Percentiles rank a stretch among this genome's conserved stretches.
Conservation (phyloP, 2,329 filamentous ascomycete species). For the Gaeumannomyces sp. region DNA sequence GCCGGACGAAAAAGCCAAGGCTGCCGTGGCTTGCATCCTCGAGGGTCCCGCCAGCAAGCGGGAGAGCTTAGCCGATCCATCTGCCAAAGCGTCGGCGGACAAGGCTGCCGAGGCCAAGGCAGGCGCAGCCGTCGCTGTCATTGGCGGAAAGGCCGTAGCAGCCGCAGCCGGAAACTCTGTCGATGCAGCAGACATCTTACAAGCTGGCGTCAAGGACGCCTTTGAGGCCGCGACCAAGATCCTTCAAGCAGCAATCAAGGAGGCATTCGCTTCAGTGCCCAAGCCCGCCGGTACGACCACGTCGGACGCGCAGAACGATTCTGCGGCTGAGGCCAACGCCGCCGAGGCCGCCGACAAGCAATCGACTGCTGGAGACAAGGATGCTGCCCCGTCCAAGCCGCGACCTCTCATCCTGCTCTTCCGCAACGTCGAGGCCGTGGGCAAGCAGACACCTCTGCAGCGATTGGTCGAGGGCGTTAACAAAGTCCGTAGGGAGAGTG, state of each 20-base stretch:
- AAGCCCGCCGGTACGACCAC: not conserved
- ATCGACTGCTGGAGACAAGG: too few relatives aligned
- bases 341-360: not conserved
- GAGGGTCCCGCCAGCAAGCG: not conserved
- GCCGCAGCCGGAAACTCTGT: not conserved
- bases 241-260: not conserved
- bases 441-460: not conserved
- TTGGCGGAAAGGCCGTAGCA: not conserved
- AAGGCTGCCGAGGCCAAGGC: too few relatives aligned
- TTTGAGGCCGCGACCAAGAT: slow-evolving; percentile 2
- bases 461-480: slow-evolving; percentile 1
- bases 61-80: not conserved
- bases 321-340: not conserved
- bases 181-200: not conserved
- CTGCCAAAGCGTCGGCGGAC: not conserved
- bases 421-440: slow-evolving; percentile 1
- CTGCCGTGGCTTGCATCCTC: slow-evolving; percentile 1
- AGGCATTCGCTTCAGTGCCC: not conserved
- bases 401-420: slow-evolving; percentile 2
- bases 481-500: not conserved
- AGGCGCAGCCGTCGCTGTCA: not conserved
- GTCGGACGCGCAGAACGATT: not conserved
- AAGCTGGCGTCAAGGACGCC: slow-evolving; percentile 2
- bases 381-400: too few relatives aligned
- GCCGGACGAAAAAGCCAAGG: not conserved